Evolutionary conservation across 805 yeast genomes (phyloP).

Genomic region (Candida hispaniensis): DNA sequence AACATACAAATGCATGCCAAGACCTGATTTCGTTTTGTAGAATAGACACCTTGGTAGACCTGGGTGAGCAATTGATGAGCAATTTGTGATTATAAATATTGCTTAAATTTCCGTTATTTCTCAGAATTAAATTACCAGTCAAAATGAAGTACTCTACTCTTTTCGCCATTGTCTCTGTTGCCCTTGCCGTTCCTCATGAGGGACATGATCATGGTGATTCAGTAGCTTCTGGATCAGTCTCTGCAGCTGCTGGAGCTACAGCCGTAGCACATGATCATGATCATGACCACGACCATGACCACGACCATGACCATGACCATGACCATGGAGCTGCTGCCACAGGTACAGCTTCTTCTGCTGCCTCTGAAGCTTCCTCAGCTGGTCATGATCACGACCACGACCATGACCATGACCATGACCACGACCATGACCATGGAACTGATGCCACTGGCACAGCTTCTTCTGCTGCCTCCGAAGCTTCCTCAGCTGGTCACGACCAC

Average conservation of each 20-base stretch:
- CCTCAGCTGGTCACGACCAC: not conserved
- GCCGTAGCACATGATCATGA: slow-evolving; percentile 1
- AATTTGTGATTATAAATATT: not conserved
- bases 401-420: slow-evolving; percentile 3
- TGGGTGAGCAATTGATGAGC: slow-evolving; percentile 1
- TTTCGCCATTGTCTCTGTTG: slow-evolving; percentile 10
- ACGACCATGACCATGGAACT: slow-evolving; percentile 1
- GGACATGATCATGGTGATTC: no score
- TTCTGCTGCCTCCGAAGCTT: not conserved
- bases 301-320: slow-evolving; percentile 7
- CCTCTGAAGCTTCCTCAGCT: slow-evolving; percentile 8
- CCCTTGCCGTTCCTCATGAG: slow-evolving; percentile 6
- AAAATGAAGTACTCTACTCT: slow-evolving; percentile 13
- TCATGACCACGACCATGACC: slow-evolving; percentile 9
- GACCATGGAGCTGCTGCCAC: not conserved
- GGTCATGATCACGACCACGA: not conserved
- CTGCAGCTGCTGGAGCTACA: slow-evolving; percentile 9
- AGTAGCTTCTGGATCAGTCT: slow-evolving; percentile 8
- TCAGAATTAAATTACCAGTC: not conserved
- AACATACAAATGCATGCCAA: slow-evolving; percentile 2
- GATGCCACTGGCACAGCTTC: slow-evolving; percentile 1
- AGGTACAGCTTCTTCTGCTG: slow-evolving; percentile 6
- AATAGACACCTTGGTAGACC: not conserved
- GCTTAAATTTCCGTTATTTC: not conserved
- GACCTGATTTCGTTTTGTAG: slow-evolving; percentile 11